Base-by-base conservation (phyloP, 306 rosid genomes). In the Lathyrus tuberosus region DNA sequence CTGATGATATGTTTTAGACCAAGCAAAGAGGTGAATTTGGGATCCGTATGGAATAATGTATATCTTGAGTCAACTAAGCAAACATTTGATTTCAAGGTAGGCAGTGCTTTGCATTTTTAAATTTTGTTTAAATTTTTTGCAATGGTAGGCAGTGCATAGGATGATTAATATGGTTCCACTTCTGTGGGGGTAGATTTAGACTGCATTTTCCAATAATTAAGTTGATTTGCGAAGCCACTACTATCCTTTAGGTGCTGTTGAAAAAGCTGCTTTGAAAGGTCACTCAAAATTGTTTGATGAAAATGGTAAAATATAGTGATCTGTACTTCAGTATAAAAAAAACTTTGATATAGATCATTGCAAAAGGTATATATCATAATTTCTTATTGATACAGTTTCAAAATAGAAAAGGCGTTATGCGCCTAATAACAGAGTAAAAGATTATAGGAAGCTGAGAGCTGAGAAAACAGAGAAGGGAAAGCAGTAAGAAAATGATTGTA, bases 1-100 rank as follows among this genome's bases (percentile, higher is more conserved):
- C 82, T 95, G 85, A 86, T 87, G 84, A 74, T 95, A 68, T 77
- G 91, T 82, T 95, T 95, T 67, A 86, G 87, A 84, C 92, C 77
- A 65, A 82, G 75, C 73, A 77, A 64, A 78, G 83, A 65, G 43
- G 86, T 79, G 61, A 76, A 65, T 64, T 72, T 66, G 49, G 89
- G 65, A 73, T 80, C 91, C 75, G 58, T 60, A 26, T 69, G 54
- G 70, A 76, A 67, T 77, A 84, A 64, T 10, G 59, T 87, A 84
- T 74, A 70, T 80, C 79, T 91, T 40, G 75, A 87, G 65, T 77
- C 97, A 33, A 86, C 88, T 47, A 73, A 82, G 70, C 97, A 95
- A 79, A 66, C 62, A 72, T 95, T 84, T 65, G 96, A 95, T 54
- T 89, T 83, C 76, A 86, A 91, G 99, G 97, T 95, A 77, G 30